Conservation (phyloP, 805 yeast genomes). For the Candida sphagnicola region DNA sequence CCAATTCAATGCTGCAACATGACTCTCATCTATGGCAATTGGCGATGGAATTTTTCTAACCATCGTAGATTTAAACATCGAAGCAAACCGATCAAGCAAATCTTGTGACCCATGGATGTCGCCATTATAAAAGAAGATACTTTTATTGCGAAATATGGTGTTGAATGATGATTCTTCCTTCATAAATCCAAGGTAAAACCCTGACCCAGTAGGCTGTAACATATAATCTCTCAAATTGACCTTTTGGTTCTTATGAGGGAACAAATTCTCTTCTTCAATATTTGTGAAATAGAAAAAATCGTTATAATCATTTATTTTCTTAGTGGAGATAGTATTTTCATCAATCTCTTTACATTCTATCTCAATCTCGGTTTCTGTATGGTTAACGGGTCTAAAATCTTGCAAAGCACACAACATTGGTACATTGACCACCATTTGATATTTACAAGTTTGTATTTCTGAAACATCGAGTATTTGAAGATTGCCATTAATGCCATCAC, state of each 20-base stretch:
- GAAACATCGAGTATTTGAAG: slow-evolving; percentile 34
- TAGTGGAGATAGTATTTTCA: slow-evolving; percentile 2
- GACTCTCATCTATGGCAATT: slow-evolving; percentile 3
- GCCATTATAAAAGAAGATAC: slow-evolving; percentile 21
- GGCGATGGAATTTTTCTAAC: slow-evolving; percentile 28
- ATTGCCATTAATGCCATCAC: slow-evolving; percentile 35
- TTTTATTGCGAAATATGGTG: slow-evolving; percentile 19
- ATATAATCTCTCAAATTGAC: slow-evolving; percentile 24
- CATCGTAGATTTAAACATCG: slow-evolving; percentile 16
- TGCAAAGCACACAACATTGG: slow-evolving; percentile 45
- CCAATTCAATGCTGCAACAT: slow-evolving; percentile 18
- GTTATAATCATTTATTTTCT: slow-evolving; percentile 3
- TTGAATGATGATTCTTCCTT: slow-evolving; percentile 9
- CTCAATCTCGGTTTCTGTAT: slow-evolving; percentile 21
- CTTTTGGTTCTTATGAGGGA: slow-evolving; percentile 23
- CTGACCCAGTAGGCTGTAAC: slow-evolving; percentile 25
- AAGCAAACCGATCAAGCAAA: slow-evolving; percentile 17
- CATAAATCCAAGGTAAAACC: slow-evolving; percentile 24
- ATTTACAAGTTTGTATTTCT: slow-evolving; percentile 57
- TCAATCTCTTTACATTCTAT: slow-evolving; percentile 23
- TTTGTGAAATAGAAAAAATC: slow-evolving; percentile 13
- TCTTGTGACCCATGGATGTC: slow-evolving; percentile 8
- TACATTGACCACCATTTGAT: slow-evolving; percentile 47
- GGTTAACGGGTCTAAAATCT: slow-evolving; percentile 25
- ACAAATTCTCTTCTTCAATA: slow-evolving; percentile 5